Evolutionary conservation across 2,329 filamentous ascomycete genomes (phyloP).

Genomic region (Verticillium albo-atrum): DNA sequence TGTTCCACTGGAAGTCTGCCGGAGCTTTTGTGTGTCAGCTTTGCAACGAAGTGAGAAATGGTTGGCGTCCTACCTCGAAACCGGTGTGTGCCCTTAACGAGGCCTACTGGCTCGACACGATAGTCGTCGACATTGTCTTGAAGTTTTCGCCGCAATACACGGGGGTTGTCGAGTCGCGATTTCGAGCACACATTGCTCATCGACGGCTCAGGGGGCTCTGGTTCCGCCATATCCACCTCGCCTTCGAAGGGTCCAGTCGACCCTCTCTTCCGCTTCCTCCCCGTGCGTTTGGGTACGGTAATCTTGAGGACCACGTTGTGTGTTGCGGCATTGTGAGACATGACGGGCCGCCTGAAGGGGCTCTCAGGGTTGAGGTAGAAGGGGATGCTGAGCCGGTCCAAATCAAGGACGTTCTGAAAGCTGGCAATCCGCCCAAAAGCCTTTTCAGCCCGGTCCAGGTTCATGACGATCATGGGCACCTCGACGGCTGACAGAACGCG

Average conservation of each 20-base stretch:
- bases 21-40: conserved; percentile 43
- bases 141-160: conserved; percentile 56
- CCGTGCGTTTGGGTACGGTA: conserved; percentile 80
- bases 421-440: conserved; percentile 35
- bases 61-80: conserved; percentile 58
- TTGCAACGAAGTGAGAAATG: not conserved
- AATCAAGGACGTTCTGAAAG: conserved; percentile 39
- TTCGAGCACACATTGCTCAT: conserved; percentile 32
- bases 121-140: conserved; percentile 67
- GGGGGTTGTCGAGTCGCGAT: conserved; percentile 47
- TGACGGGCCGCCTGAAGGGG: conserved; percentile 70
- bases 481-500: conserved; percentile 35
- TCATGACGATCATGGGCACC: conserved; percentile 37
- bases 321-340: conserved; percentile 70
- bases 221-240: conserved; percentile 21
- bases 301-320: conserved; percentile 86
- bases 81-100: conserved; percentile 75
- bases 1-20: conserved; percentile 82
- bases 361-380: conserved; percentile 79
- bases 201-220: conserved; percentile 17
- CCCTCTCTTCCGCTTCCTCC: conserved; percentile 80
- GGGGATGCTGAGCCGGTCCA: conserved; percentile 49
- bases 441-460: conserved; percentile 35
- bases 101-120: conserved; percentile 63
- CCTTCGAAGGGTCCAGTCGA: conserved; percentile 60